These are phyloP conservation scores for Eleusine coracana DNA, from an alignment of 176 grass and related monocot species.

Conservation along the genomic window DNA sequence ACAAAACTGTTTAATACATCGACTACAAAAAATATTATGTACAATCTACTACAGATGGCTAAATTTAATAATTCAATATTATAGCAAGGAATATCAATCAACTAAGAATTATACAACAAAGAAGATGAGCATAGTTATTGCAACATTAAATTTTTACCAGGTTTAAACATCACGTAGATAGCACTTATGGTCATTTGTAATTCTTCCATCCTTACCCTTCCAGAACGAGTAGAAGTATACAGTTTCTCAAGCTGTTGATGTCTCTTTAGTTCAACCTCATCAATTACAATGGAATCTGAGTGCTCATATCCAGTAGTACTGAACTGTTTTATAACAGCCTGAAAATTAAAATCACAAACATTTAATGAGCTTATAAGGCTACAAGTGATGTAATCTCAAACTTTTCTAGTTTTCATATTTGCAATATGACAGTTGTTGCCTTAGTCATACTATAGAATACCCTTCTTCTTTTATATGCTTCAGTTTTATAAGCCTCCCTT, in stretches of 20 bases:
- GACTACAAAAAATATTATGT: neutral
- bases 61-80: neutral
- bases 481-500: slow-evolving; percentile 4
- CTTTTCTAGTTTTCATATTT: neutral
- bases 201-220: slow-evolving; percentile 70
- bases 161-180: slow-evolving; percentile 16
- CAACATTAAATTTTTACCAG: slow-evolving; percentile 1
- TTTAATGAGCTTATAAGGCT: slow-evolving; percentile 28
- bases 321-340: slow-evolving; percentile 99
- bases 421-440: slow-evolving; percentile 10
- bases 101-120: slow-evolving; percentile 11
- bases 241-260: slow-evolving; percentile 95
- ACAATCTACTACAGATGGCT: neutral
- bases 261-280: slow-evolving; percentile 89
- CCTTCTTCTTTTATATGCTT: neutral
- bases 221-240: slow-evolving; percentile 90
- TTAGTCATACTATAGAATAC: neutral
- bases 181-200: neutral
- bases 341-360: slow-evolving; percentile 39
- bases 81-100: slow-evolving; percentile 11
- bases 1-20: slow-evolving; percentile 1
- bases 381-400: slow-evolving; percentile 6
- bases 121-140: neutral
- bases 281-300: slow-evolving; percentile 86
- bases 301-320: slow-evolving; percentile 79